These are phyloP conservation scores for Crataegus laevigata DNA, from an alignment of 306 rosid genomes.

Conservation along the genomic window DNA sequence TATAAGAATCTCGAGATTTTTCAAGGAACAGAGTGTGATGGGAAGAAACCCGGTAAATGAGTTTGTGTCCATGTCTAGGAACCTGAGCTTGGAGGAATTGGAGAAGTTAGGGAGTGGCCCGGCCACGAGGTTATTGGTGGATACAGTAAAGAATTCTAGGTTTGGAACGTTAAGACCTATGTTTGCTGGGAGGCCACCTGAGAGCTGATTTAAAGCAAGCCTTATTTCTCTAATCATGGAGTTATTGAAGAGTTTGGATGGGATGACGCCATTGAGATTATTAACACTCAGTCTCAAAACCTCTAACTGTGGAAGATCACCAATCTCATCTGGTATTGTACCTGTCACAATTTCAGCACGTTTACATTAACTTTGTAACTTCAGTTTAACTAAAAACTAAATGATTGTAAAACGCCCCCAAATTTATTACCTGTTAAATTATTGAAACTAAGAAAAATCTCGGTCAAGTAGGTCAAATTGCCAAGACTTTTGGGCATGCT, in stretches of 20 bases:
- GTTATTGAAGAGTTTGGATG: not conserved
- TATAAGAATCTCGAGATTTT: not conserved
- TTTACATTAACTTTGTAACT: too few relatives aligned
- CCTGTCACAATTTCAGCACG: not conserved
- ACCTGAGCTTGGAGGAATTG: not conserved
- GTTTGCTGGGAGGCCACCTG: conserved; percentile 13
- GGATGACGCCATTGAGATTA: not conserved
- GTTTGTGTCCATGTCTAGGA: not conserved
- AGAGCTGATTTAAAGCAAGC: not conserved
- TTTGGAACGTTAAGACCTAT: conserved; percentile 7
- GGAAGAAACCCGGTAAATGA: not conserved
- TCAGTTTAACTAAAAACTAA: too few relatives aligned
- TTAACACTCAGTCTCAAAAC: not conserved
- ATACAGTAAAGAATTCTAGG: not conserved
- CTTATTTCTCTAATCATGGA: not conserved
- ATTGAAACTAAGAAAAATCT: not conserved
- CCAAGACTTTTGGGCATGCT: not conserved
- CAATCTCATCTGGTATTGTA: conserved; percentile 1
- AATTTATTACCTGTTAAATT: not conserved
- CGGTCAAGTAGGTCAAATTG: too few relatives aligned
- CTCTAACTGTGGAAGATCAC: not conserved
- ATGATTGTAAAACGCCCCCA: too few relatives aligned
- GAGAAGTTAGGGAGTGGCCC: not conserved
- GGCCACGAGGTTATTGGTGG: not conserved
- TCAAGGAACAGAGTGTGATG: not conserved